Evolutionary conservation across 192 early-diverging fungal species (phyloP).

Genomic region (Funneliformis geosporum): DNA sequence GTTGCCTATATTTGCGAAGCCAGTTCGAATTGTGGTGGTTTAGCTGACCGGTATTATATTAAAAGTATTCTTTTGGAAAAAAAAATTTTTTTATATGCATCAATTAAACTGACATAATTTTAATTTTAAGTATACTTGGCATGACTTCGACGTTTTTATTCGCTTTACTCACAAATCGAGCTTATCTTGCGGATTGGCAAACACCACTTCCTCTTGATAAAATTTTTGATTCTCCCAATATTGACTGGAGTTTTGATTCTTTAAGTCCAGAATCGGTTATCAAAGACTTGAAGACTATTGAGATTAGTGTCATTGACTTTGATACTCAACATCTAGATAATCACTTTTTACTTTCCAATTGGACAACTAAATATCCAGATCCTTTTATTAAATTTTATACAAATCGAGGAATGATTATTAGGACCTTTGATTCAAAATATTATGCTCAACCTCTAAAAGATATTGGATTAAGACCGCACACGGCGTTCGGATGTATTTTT

Average conservation of each 20-base stretch:
- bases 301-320: slow-evolving; percentile 10
- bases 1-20: slow-evolving; percentile 44
- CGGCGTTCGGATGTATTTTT: slow-evolving; percentile 46
- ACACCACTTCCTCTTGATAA: slow-evolving; percentile 43
- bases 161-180: slow-evolving; percentile 42
- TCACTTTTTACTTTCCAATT: slow-evolving; percentile 12
- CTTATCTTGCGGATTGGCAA: slow-evolving; percentile 47
- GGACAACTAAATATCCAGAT: slow-evolving; percentile 28
- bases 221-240: slow-evolving; percentile 43
- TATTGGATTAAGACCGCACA: slow-evolving; percentile 44
- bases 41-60: slow-evolving; percentile 46
- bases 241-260: slow-evolving; percentile 45
- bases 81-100: background rate
- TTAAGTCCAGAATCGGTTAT: background rate
- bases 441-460: slow-evolving; percentile 36
- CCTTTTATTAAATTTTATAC: slow-evolving; percentile 39
- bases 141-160: slow-evolving; percentile 53
- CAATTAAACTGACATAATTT: background rate
- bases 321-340: slow-evolving; percentile 15
- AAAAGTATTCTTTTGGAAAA: background rate
- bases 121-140: slow-evolving; percentile 28
- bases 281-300: background rate
- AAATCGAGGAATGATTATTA: slow-evolving; percentile 46
- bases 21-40: slow-evolving; percentile 45
- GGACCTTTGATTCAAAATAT: slow-evolving; percentile 41